Evolutionary conservation across 2,329 filamentous ascomycete genomes (phyloP), one percentile per base, ranked within the genome.

Genomic region (Xylariaceae sp.): DNA sequence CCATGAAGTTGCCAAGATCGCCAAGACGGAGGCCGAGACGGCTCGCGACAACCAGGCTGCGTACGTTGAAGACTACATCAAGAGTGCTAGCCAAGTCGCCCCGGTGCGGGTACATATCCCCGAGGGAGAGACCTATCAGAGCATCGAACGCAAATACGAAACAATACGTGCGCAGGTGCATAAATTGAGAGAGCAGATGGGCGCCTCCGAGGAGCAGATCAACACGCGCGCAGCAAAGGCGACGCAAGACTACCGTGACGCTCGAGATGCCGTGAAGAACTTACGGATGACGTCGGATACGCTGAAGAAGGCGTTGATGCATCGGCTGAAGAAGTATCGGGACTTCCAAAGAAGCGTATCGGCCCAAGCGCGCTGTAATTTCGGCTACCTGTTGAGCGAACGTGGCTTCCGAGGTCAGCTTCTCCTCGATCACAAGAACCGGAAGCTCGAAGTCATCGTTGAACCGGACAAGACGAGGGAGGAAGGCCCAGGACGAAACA

Each of bases 381-480:
- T 99, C 74, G 88, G 84, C 55, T 95, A 94, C 70, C 82, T 97
- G 11, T 83, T 99, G 59, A 90, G 87, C 69, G 92, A 97, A 74
- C 87, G 94, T 68, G 88, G 89, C 18, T 99, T 96, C 75, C 86
- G 92, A 50, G 94, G 94, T 58, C 84, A 84, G 64, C 83, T 99
- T 59, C 78, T 87, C 18, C 82, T 96, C 48, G 87, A 96, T 68
- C 93, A 97, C 75, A 77, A 80, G 53, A 73, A 80, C n/a, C 88
- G 88, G 66, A 80, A 83, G 58, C 83, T 99, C 44, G 87, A 92
- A 64, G 83, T 99, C 60, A 82, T 88, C 64, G 89, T 93, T 62
- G 84, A 88, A 71, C 85, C 85, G 0, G 85, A 88, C 62, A 80
- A 85, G 70, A 94, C 88, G 18, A 87, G 82, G 65, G 84, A 82